Conservation (phyloP, 176 grass and related monocot genomes). For the Lolium multiflorum region DNA sequence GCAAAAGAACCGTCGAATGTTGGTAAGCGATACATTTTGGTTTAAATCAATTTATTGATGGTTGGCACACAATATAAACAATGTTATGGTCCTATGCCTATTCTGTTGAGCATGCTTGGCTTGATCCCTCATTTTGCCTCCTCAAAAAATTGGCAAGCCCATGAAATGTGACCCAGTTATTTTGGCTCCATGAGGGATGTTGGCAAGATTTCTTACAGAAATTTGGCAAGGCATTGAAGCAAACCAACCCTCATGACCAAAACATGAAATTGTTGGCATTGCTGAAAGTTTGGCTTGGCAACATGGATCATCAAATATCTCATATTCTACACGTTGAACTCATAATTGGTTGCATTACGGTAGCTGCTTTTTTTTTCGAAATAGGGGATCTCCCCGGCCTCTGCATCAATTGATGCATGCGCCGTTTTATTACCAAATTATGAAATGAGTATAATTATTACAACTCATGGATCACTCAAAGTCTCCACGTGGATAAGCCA, state of each 20-base stretch:
- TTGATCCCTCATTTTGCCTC: background rate
- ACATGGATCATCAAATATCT: background rate
- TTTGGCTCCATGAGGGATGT: slow-evolving; percentile 8
- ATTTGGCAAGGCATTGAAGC: background rate
- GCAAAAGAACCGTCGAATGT: slow-evolving; percentile 95
- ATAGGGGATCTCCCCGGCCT: no score
- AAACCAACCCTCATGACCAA: background rate
- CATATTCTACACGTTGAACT: no score
- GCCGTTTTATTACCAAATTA: no score
- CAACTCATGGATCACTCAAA: no score
- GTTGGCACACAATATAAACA: background rate
- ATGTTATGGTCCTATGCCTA: slow-evolving; percentile 3
- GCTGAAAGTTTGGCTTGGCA: slow-evolving; percentile 12
- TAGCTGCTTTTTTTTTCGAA: no score
- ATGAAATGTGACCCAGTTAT: background rate
- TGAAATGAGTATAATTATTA: no score
- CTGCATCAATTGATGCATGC: no score
- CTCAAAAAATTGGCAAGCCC: background rate
- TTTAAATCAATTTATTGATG: slow-evolving; percentile 15
- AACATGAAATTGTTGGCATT: background rate
- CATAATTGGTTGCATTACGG: no score
- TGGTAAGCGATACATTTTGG: slow-evolving; percentile 63
- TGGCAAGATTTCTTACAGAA: slow-evolving; percentile 9
- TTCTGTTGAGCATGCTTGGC: background rate
- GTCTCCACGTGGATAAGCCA: no score